Conservation (phyloP, 495 filamentous ascomycete species). For the Glutinoglossum americanum region DNA sequence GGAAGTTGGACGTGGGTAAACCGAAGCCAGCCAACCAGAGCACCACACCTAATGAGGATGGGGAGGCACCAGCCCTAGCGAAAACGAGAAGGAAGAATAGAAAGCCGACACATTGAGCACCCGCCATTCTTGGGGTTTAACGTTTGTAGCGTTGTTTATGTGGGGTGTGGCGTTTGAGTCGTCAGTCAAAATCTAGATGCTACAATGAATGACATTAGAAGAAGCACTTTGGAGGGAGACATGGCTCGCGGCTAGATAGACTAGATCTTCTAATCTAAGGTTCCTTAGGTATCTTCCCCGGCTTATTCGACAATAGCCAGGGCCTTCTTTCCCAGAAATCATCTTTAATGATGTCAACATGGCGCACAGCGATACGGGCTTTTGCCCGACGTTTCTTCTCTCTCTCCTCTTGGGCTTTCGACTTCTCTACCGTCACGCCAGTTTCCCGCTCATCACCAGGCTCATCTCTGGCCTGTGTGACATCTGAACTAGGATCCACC, state of each 20-base stretch:
- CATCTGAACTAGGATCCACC: conserved; percentile 26
- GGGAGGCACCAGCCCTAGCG: background rate
- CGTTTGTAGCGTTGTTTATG: background rate
- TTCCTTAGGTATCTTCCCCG: conserved; percentile 41
- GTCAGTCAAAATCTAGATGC: background rate
- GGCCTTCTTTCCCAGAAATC: conserved; percentile 76
- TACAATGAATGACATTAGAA: background rate
- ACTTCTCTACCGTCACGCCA: conserved; percentile 20
- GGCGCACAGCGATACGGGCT: conserved; percentile 55
- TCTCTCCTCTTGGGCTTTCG: conserved; percentile 58
- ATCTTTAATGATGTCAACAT: conserved; percentile 84
- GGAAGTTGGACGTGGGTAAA: background rate
- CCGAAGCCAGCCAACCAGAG: background rate
- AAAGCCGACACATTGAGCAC: background rate
- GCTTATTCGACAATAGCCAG: conserved; percentile 63
- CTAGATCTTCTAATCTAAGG: conserved; percentile 9
- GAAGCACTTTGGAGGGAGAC: too few species aligned
- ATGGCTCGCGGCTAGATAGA: too few species aligned
- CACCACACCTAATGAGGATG: background rate
- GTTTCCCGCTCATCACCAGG: conserved; percentile 5
- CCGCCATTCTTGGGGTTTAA: background rate
- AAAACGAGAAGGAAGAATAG: background rate
- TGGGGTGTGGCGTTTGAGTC: too few species aligned
- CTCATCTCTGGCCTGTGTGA: conserved; percentile 9
- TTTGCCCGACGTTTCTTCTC: conserved; percentile 53